Base-by-base conservation (phyloP, 768 basidiomycete species). In the Trametes cubensis region DNA sequence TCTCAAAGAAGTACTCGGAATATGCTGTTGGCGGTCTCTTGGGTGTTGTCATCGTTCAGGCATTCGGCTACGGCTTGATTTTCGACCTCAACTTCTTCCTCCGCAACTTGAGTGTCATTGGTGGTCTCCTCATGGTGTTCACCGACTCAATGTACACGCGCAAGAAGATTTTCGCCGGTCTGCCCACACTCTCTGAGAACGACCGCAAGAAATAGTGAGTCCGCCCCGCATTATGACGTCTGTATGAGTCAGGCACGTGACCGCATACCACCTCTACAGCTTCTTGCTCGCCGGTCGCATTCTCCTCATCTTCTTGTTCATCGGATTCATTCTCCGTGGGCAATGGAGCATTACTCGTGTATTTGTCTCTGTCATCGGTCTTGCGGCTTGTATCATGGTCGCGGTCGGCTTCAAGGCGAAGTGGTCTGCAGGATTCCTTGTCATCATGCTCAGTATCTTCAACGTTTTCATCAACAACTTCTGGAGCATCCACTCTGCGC, bases 71-170 rank as follows among this genome's bases (percentile, higher is more conserved):
- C 71, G 97, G 97, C 38, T 91, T 99, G 74, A 96, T 99, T 71
- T 99, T 99, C 76, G 97, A 98, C 82, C 83, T 98, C 75, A 98
- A 92, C 79, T 99, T 99, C 85, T 99, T 99, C 94, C 89, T 98
- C 47, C 95, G 97, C 75, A 99, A 98, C 78, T 83, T 99, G 59
- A 92, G 89, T 64, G 97, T 99, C 72, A 94, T 98, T 64, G 97
- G 97, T 58, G 97, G 97, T 56, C 86, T 99, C 48, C 88, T 99
- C 77, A 99, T 99, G 97, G 95, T 98, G 25, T 95, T 99, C 77
- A 94, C 90, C 66, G 97, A 99, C 74, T 92, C 94, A 1, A 90
- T 98, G 84, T 83, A 92, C 60, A 90, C 87, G 21, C 85, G 88
- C 75, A 95, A 89, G 78, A 86, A 88, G 67, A 78, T 88, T 46